phyloP scores from a whole-genome alignment of 2,329 filamentous ascomycete species.

The Xylariales sp. region DNA sequence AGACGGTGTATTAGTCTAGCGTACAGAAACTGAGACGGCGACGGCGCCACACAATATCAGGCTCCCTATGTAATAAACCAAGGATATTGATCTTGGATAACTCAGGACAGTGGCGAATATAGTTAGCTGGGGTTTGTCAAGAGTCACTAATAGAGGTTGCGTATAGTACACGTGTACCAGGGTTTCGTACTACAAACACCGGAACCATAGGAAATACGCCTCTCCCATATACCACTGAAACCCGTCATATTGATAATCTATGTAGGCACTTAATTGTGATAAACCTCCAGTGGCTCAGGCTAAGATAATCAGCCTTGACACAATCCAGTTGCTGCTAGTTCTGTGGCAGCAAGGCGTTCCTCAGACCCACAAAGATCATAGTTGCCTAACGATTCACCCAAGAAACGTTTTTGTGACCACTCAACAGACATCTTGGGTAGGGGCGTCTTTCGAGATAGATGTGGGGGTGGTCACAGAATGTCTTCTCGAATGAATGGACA shows the following conservation, averaged over 20 bases:
- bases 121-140: not conserved
- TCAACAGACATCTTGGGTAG: not conserved
- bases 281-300: slow-evolving; percentile 1
- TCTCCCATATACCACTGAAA: not conserved
- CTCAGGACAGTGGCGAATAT: not conserved
- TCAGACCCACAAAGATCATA: not conserved
- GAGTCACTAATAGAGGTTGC: not conserved
- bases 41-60: slow-evolving; percentile 18
- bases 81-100: too few relatives aligned
- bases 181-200: not conserved
- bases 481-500: too few relatives aligned
- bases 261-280: not conserved
- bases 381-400: not conserved
- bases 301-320: slow-evolving; percentile 7
- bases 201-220: not conserved
- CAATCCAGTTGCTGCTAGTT: not conserved
- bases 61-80: not conserved
- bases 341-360: not conserved
- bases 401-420: slow-evolving; percentile 10
- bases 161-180: not conserved
- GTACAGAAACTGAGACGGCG: slow-evolving; percentile 14
- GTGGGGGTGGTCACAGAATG: not conserved
- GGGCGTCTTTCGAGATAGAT: not conserved
- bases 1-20: not conserved
- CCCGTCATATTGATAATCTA: not conserved